Evolutionary conservation across 2,329 filamentous ascomycete genomes (phyloP).

Genomic region (Fonsecaea nubica): DNA sequence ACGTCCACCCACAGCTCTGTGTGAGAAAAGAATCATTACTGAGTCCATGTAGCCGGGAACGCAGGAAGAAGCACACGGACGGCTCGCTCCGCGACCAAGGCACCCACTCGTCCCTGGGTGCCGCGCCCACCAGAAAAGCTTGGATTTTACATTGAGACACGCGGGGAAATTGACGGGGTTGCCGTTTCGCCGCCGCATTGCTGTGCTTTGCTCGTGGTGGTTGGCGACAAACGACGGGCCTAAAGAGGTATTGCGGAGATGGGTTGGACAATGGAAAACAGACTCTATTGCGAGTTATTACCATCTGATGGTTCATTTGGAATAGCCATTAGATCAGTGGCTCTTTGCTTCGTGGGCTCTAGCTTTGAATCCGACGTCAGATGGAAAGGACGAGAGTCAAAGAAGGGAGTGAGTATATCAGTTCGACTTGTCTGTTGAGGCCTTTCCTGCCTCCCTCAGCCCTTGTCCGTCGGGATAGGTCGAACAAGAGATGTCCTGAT

Average conservation of each 20-base stretch:
- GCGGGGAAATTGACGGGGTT: background rate
- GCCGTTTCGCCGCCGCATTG: background rate
- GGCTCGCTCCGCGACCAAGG: background rate
- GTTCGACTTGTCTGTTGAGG: background rate
- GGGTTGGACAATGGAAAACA: background rate
- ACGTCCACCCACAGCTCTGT: background rate
- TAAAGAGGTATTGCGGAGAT: background rate
- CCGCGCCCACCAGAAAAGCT: too few species aligned
- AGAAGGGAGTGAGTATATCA: too few species aligned
- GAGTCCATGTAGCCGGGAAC: background rate
- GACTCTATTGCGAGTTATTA: too few species aligned
- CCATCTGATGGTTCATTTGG: too few species aligned
- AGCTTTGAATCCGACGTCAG: too few species aligned
- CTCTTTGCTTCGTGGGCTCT: too few species aligned
- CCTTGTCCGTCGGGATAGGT: background rate
- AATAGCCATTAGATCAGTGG: too few species aligned
- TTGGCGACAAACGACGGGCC: background rate
- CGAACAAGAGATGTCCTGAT: background rate
- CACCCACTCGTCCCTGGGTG: background rate
- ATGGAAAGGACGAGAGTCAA: too few species aligned
- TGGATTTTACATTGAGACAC: background rate
- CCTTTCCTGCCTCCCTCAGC: background rate
- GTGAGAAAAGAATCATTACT: background rate
- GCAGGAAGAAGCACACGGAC: background rate
- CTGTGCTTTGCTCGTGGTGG: background rate